These are phyloP conservation scores for Cyberlindnera euphorbiiphila DNA, from an alignment of 805 yeast species.

Conservation along the genomic window DNA sequence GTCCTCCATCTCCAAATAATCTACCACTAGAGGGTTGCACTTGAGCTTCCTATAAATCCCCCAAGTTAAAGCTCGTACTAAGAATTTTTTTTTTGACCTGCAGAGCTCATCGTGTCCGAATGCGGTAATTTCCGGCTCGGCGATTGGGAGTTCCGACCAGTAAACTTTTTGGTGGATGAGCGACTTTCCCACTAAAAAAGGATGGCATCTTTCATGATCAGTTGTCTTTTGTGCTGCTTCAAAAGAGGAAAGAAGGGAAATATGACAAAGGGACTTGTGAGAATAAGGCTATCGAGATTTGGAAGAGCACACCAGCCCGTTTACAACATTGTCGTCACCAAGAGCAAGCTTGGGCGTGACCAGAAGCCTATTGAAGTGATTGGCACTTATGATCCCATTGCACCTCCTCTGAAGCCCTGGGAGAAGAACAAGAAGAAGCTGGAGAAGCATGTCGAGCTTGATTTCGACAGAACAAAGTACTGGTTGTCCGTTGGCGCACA, in stretches of 20 bases:
- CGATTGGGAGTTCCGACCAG: constrained; percentile 3
- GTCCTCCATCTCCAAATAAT: constrained; percentile 8
- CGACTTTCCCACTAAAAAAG: neutral
- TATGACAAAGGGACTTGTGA: constrained; percentile 66
- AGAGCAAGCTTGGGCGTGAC: constrained; percentile 72
- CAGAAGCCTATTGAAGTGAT: constrained; percentile 89
- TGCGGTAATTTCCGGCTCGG: constrained; percentile 5
- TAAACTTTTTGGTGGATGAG: neutral
- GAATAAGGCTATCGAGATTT: constrained; percentile 88
- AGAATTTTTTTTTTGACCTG: neutral
- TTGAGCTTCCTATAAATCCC: too few relatives aligned
- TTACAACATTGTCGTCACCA: constrained; percentile 89
- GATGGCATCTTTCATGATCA: neutral
- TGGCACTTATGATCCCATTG: constrained; percentile 88
- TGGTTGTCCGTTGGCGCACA: constrained; percentile 99
- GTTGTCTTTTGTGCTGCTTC: too few relatives aligned
- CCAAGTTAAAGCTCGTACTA: neutral
- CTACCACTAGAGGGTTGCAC: too few relatives aligned
- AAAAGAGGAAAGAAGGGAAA: too few relatives aligned
- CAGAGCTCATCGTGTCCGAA: neutral
- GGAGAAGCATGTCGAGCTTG: constrained; percentile 75
- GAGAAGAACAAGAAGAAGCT: constrained; percentile 55
- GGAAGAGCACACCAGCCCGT: constrained; percentile 86
- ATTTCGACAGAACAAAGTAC: constrained; percentile 85
- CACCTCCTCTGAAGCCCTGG: constrained; percentile 63